phyloP scores from a whole-genome alignment of 371 early-diverging fungal genomes.

The Dichotomocladium elegans region DNA sequence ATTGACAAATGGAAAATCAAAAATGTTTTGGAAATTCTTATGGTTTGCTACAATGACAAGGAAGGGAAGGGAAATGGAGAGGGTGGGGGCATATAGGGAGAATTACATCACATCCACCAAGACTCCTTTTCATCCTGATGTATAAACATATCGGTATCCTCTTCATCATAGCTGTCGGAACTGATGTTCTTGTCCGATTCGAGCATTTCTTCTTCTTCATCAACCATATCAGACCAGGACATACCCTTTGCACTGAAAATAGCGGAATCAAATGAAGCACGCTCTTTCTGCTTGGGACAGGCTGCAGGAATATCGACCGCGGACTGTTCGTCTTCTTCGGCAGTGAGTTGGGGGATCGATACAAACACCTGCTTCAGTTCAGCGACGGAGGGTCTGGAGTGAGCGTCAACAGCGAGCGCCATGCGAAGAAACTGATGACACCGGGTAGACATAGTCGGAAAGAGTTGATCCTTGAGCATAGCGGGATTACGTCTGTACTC shows the following conservation, averaged over 20 bases:
- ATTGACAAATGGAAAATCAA: too few relatives aligned
- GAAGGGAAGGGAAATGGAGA: too few relatives aligned
- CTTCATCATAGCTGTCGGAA: constrained; percentile 11
- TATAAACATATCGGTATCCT: constrained; percentile 34
- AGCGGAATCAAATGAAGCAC: constrained; percentile 32
- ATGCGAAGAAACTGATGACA: constrained; percentile 28
- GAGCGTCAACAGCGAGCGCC: constrained; percentile 17
- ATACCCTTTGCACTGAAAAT: constrained; percentile 19
- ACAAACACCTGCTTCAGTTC: constrained; percentile 20
- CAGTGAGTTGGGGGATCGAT: constrained; percentile 6
- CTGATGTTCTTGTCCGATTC: background rate
- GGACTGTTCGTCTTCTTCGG: constrained; percentile 9
- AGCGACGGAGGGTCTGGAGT: constrained; percentile 18
- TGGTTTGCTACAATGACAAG: too few relatives aligned
- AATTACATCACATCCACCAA: constrained; percentile 36
- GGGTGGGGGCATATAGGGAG: too few relatives aligned
- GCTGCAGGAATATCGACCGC: constrained; percentile 14
- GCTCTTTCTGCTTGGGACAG: constrained; percentile 5
- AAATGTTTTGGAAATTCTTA: too few relatives aligned
- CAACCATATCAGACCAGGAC: constrained; percentile 48
- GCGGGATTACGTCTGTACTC: constrained; percentile 43
- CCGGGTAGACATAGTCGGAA: constrained; percentile 39
- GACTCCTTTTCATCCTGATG: constrained; percentile 35
- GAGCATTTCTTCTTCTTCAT: constrained; percentile 21
- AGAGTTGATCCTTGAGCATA: constrained; percentile 35